phyloP scores from a whole-genome alignment of 1,284 basidiomycete species.

The Ustilago loliicola region DNA sequence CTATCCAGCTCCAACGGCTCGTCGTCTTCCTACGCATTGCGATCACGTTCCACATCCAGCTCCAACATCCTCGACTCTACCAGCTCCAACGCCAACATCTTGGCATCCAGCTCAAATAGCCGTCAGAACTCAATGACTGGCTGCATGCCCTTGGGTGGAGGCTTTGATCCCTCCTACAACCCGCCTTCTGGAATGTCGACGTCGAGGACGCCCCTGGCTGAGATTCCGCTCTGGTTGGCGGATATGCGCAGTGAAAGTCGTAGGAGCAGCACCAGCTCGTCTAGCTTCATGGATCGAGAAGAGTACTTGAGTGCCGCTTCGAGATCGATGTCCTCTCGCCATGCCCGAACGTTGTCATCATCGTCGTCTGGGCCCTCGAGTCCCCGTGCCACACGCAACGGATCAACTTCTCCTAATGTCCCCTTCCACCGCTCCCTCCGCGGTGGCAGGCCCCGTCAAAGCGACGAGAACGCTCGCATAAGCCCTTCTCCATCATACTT shows the following conservation, averaged over 20 bases:
- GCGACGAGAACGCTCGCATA: slow-evolving; percentile 46
- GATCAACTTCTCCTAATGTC: slow-evolving; percentile 35
- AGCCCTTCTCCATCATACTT: slow-evolving; percentile 45
- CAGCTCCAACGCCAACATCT: slow-evolving; percentile 49
- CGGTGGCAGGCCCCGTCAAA: slow-evolving; percentile 29
- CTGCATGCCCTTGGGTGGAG: slow-evolving; percentile 25
- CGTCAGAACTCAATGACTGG: slow-evolving; percentile 26
- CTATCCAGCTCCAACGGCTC: slow-evolving; percentile 37
- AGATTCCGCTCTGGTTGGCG: slow-evolving; percentile 52
- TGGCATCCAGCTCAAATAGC: slow-evolving; percentile 32
- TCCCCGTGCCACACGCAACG: slow-evolving; percentile 35
- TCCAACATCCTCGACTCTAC: slow-evolving; percentile 35
- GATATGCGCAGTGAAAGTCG: slow-evolving; percentile 54
- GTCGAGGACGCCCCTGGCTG: slow-evolving; percentile 46
- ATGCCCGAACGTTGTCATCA: slow-evolving; percentile 30
- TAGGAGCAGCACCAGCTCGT: slow-evolving; percentile 37
- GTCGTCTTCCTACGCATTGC: slow-evolving; percentile 33
- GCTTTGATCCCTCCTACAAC: slow-evolving; percentile 31
- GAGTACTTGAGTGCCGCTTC: slow-evolving; percentile 27
- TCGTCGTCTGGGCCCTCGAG: slow-evolving; percentile 42
- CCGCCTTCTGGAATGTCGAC: slow-evolving; percentile 46
- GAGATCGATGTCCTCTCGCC: slow-evolving; percentile 21
- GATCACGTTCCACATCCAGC: slow-evolving; percentile 36
- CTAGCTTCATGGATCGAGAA: slow-evolving; percentile 39
- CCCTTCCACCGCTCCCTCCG: slow-evolving; percentile 40